Percentiles rank a stretch among this genome's conserved stretches.
Conservation (phyloP, 306 rosid species). For the Pyrus pyrifolia region DNA sequence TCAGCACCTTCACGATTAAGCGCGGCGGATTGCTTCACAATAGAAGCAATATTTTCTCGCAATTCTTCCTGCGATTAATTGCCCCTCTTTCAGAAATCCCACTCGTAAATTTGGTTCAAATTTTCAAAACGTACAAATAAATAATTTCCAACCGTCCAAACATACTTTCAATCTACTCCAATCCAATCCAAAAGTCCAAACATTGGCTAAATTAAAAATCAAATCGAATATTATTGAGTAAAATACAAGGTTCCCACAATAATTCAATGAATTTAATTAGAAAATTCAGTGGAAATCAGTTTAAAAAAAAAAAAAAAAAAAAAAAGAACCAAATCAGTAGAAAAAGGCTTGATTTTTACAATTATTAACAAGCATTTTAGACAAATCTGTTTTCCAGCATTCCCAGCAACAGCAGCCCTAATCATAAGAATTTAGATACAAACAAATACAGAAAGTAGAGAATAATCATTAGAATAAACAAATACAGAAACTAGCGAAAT, state of each 20-base stretch:
- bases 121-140: not conserved
- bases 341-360: not conserved
- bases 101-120: not conserved
- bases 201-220: not conserved
- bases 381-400: not conserved
- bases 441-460: not conserved
- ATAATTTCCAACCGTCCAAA: not conserved
- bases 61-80: conserved; percentile 50
- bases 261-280: not conserved
- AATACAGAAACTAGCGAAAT: not conserved
- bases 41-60: conserved; percentile 45
- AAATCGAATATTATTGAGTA: not conserved
- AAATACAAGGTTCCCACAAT: not conserved
- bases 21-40: conserved; percentile 60
- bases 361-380: not conserved
- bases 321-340: not conserved
- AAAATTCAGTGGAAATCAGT: too few species aligned
- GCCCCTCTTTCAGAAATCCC: conserved; percentile 12
- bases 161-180: not conserved
- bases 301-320: too few species aligned
- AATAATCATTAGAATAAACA: not conserved
- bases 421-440: not conserved
- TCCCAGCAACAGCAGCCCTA: not conserved
- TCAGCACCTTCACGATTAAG: conserved; percentile 69
- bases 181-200: not conserved